Evolutionary conservation across 1,284 basidiomycete genomes (phyloP), one percentile per base, ranked within the genome.

Genomic region (Tetrapyrgos nigripes): DNA sequence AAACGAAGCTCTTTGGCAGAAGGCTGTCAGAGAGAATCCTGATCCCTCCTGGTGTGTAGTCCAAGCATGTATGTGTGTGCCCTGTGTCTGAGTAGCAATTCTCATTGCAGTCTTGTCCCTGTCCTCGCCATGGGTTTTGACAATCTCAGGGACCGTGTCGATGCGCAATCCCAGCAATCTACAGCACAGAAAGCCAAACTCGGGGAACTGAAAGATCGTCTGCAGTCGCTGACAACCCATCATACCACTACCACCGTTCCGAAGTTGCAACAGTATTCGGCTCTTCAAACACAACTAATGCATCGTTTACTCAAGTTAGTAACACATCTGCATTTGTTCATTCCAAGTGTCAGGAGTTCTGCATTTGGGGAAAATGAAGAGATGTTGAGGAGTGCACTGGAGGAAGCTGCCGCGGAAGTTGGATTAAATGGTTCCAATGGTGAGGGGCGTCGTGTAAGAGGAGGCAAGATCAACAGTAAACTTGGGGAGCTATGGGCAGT

Each of bases 401-500:
- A 94, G 68, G 85, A 86, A 60, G 84, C 94, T 60, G 89, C 50
- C 13, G 21, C 55, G 5, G 59, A 61, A 23, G 55, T 61, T 43
- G 59, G 59, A 4, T 43, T 61, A 19, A 45, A 35, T 37, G 27
- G 57, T 13, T 54, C 46, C 23, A 37, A 37, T 92, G 70, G 87
- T 88, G 62, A 90, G 92, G 68, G 72, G 94, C 58, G 83, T 85
- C 60, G 80, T 83, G 50, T 80, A 76, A 60, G 84, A 75, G 73
- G 84, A 59, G 83, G 91, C 51, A 75, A 89, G 69, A 79, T 94
- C 70, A 86, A 87, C 51, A 87, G 85, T 44, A 90, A 89, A 68
- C 69, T 93, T 65, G 91, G 90, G 64, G 94, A 95, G 72, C 78
- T 96, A 26, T 95, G 94, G 93, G 93, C 92, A 13, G 76, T 91